Percentiles rank a stretch among this genome's conserved stretches.
These are phyloP conservation scores for Gossypium gossypioides DNA, from an alignment of 441 rosid genomes.

Conservation along the genomic window DNA sequence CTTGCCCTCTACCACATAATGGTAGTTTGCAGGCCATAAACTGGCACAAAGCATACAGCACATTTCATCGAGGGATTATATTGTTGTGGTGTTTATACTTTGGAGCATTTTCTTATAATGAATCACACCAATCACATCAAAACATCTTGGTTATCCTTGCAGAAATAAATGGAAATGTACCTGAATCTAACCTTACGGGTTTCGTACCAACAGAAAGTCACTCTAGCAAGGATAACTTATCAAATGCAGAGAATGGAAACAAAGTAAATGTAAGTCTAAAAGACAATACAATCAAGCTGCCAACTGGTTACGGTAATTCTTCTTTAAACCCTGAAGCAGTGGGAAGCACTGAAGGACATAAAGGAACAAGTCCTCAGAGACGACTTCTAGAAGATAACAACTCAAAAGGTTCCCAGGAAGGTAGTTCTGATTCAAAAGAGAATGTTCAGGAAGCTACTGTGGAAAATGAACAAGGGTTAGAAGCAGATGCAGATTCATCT, in stretches of 20 bases:
- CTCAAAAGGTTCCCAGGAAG: constrained; percentile 39
- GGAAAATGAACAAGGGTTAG: constrained; percentile 77
- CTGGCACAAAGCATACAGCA: neutral
- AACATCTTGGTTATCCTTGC: constrained; percentile 27
- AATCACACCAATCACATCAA: constrained; percentile 11
- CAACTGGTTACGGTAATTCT: constrained; percentile 31
- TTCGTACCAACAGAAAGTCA: constrained; percentile 25
- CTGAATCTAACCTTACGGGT: constrained; percentile 34
- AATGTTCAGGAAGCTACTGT: constrained; percentile 55
- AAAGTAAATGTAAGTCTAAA: constrained; percentile 22
- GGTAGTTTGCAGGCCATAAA: neutral
- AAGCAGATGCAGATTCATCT: constrained; percentile 81
- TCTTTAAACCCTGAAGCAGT: constrained; percentile 14
- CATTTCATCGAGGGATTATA: neutral
- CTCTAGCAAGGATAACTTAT: constrained; percentile 20
- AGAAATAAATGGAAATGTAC: constrained; percentile 43
- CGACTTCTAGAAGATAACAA: constrained; percentile 64
- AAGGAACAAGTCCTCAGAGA: constrained; percentile 46
- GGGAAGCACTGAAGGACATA: constrained; percentile 26
- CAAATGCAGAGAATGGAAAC: constrained; percentile 33
- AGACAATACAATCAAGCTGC: constrained; percentile 32
- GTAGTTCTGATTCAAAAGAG: constrained; percentile 41
- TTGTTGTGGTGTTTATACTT: constrained; percentile 4
- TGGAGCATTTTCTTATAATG: constrained; percentile 11
- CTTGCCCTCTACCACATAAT: neutral